phyloP scores from a whole-genome alignment of 1,284 basidiomycete genomes.

The Violaceomyces palustris region DNA sequence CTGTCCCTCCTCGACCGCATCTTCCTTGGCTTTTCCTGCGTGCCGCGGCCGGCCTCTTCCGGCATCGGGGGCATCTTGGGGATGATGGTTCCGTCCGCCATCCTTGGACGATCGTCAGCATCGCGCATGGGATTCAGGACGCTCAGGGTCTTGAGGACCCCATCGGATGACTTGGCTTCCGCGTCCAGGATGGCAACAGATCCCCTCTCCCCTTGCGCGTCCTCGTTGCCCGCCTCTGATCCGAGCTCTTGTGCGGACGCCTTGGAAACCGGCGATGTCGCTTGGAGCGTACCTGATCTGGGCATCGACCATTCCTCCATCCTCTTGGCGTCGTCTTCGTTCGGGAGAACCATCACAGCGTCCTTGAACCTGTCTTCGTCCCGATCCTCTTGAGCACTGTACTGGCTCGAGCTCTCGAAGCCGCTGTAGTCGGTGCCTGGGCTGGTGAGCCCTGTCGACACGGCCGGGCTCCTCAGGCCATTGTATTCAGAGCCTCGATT shows the following conservation, averaged over 20 bases:
- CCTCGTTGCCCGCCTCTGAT: no score
- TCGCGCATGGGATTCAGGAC: no score
- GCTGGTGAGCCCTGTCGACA: conserved; percentile 12
- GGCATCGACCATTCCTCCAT: conserved; percentile 1
- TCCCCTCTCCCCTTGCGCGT: no score
- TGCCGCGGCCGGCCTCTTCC: conserved; percentile 4
- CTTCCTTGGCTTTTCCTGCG: conserved; percentile 4
- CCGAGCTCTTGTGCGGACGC: no score
- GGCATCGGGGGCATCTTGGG: conserved; percentile 40
- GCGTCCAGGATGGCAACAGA: no score
- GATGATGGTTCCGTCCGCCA: conserved; percentile 23
- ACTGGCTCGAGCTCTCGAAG: conserved; percentile 22
- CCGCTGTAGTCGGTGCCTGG: conserved; percentile 16
- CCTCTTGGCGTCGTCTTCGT: neutral
- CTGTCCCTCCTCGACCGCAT: conserved; percentile 16
- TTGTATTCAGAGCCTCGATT: conserved; percentile 3
- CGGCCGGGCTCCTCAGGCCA: conserved; percentile 14
- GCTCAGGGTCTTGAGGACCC: no score
- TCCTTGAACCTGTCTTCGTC: neutral
- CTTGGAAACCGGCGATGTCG: neutral
- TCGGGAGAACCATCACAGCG: neutral
- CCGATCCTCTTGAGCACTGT: conserved; percentile 13
- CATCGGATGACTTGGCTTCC: no score
- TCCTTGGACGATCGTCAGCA: no score
- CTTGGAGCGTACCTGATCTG: neutral